Base-by-base conservation (phyloP, 1,284 basidiomycete species). In the Malassezia yamatoensis region DNA sequence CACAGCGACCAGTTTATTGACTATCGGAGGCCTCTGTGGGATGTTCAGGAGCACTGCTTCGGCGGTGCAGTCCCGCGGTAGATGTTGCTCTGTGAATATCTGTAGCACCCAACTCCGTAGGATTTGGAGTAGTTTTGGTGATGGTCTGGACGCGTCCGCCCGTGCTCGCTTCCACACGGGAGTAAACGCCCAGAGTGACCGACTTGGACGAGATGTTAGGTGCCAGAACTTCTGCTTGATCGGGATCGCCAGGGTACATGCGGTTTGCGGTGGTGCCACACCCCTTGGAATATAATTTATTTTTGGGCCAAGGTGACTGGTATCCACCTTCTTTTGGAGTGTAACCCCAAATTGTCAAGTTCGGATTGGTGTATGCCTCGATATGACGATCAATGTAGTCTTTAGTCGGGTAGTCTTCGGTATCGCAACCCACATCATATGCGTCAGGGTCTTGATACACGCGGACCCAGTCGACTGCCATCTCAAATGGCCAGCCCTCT, bases 381-480 rank as follows among this genome's bases (percentile, higher is more conserved):
- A 58, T 52, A 53, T 75, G 70, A 36, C 61, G 57, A 7, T 68
- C 44, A 43, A 76, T 76, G 51, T 75, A 76, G 7, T 71, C 64
- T 44, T 56, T 59, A 1, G 74, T 74, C 1, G 74, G 74, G 32
- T 61, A 53, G 44, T 74, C 63, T 0, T 39, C 13, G 2, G 74
- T 74, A 40, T 72, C 67, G 52, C 74, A 76, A 15, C 68, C 63
- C 33, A 72, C 53, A 29, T 49, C 33, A 6, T 60, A 55, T 3
- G 60, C 65, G n/a, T 76, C 77, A n/a, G 75, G 70, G 13, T 72
- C 61, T 60, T 79, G 78, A 54, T 78, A 80, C 18, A 79, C 75
- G 32, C 79, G 68, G 24, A 79, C 70, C 59, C 78, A 80, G 65
- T 80, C 75, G 48, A 75, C 41, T 16, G 45, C 21, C 54, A 57